Evolutionary conservation across 257 asterid genomes (phyloP).

Genomic region (Handroanthus guayacan): DNA sequence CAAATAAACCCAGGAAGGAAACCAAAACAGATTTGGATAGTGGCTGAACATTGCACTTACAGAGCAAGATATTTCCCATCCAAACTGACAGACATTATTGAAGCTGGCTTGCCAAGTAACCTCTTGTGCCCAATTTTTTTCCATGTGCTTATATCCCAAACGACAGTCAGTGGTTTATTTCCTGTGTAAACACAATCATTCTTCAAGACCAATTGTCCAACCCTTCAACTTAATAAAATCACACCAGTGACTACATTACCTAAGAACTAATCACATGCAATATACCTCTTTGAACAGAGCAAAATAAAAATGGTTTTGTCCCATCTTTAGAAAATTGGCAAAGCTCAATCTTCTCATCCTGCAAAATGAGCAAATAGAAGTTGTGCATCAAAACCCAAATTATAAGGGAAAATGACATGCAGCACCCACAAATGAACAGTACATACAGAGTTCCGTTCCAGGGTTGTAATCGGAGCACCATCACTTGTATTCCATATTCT

Average conservation of each 20-base stretch:
- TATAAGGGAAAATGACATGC: conserved; percentile 2
- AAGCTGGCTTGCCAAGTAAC: conserved; percentile 73
- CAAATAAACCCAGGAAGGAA: not conserved
- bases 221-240: conserved; percentile 23
- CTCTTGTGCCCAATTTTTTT: conserved; percentile 86
- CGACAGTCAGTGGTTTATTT: conserved; percentile 76
- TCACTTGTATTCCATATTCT: conserved; percentile 91
- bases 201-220: conserved; percentile 35
- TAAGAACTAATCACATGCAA: not conserved
- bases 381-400: conserved; percentile 31
- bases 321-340: conserved; percentile 98
- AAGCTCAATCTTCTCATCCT: conserved; percentile 92
- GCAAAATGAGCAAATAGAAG: conserved; percentile 37
- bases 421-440: conserved; percentile 19
- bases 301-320: conserved; percentile 90
- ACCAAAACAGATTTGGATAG: not conserved
- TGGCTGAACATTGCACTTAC: conserved; percentile 69
- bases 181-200: conserved; percentile 53
- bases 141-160: conserved; percentile 94
- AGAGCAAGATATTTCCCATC: conserved; percentile 96
- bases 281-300: conserved; percentile 82
- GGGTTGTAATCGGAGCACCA: conserved; percentile 80
- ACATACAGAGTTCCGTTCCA: conserved; percentile 80
- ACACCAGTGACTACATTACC: conserved; percentile 16
- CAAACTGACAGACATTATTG: conserved; percentile 82